Evolutionary conservation across 2,329 filamentous ascomycete species (phyloP), one percentile per base, ranked within the genome.

Genomic region (Golovinomyces cichoracearum): DNA sequence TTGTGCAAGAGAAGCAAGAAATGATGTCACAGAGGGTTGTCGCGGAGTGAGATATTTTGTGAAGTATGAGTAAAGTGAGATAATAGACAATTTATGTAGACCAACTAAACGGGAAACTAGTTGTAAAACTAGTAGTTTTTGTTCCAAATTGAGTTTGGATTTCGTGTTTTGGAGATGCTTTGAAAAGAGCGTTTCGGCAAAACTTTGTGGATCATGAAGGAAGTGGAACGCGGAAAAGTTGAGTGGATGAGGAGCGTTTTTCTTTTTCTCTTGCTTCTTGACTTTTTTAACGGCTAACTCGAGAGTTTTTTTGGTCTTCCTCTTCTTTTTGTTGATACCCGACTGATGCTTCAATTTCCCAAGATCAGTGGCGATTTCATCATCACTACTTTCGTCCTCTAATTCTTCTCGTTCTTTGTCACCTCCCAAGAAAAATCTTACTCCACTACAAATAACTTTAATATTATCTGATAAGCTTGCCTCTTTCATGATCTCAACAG

Each of bases 401-500:
- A 83, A 69, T 57, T 94, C 88, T 62, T 98, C 90, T 55, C 86
- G 76, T 64, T 95, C 90, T 63, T 93, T 88, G 63, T 98, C 90
- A 29, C 86, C 86, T 22, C 90, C 90, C 0, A 98, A 70, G 67
- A 98, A 98, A 68, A 95, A 98, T 22, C 84, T 75, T 13, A 92
- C 83, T 41, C 83, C 86, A 15, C 85, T 83, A 5, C 81, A 69
- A 23, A 90, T 75, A 3, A 95, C 85, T 65, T 98, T 98, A 57
- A 92, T 83, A 56, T 94, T 93, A 47, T 93, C 80, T 3, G 83
- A 77, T 50, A 98, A 66, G 49, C 80, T 78, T 0, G 88, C 85
- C 64, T 93, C 82, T 65, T 93, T 93, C 86, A 98, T 95, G 54
- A 95, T 83, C 58, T 93, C 85, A n/a, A 95, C 90, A 0, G 88